A percentile compares a stretch with the other conserved stretches of the same genome.
phyloP scores from a whole-genome alignment of 495 filamentous ascomycete species.

The Penicillium lagena region DNA sequence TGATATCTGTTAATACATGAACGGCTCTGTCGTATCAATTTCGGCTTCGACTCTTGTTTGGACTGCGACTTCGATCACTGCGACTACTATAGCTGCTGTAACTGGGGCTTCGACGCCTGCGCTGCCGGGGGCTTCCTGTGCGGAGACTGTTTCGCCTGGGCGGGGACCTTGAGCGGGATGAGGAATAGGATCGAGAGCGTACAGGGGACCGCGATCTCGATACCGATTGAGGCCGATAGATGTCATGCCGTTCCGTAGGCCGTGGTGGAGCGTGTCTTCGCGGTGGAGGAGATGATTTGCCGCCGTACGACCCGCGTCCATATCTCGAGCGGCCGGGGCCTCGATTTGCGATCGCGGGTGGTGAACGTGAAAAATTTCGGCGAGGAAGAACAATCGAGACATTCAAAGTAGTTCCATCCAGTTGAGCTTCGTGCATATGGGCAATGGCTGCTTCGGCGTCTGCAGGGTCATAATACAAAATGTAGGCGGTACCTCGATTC shows the following conservation, averaged over 20 bases:
- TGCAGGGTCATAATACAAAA: slow-evolving; percentile 68
- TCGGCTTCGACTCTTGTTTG: slow-evolving; percentile 30
- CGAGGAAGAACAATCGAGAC: slow-evolving; percentile 93
- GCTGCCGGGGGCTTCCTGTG: slow-evolving; percentile 25
- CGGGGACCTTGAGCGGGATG: slow-evolving; percentile 25
- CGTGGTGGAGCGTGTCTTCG: slow-evolving; percentile 33
- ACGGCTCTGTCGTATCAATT: slow-evolving; percentile 12
- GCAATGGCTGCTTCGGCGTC: slow-evolving; percentile 87
- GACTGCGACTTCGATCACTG: slow-evolving; percentile 39
- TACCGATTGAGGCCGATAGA: slow-evolving; percentile 41
- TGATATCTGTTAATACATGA: no score
- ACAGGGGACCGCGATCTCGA: slow-evolving; percentile 40
- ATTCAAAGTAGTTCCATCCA: slow-evolving; percentile 81
- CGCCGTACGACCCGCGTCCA: slow-evolving; percentile 22
- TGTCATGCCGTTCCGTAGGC: slow-evolving; percentile 39
- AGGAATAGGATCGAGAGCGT: slow-evolving; percentile 31
- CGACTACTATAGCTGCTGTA: slow-evolving; percentile 49
- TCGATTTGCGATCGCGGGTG: slow-evolving; percentile 29
- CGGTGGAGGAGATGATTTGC: slow-evolving; percentile 23
- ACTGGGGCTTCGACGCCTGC: slow-evolving; percentile 46
- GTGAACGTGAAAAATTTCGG: slow-evolving; percentile 51
- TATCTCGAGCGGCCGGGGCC: slow-evolving; percentile 27
- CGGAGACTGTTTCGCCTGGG: slow-evolving; percentile 23
- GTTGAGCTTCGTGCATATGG: slow-evolving; percentile 95
- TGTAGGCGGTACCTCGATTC: slow-evolving; percentile 92